phyloP scores from a whole-genome alignment of 202 grass and related monocot genomes.

The Eragrostis tef region DNA sequence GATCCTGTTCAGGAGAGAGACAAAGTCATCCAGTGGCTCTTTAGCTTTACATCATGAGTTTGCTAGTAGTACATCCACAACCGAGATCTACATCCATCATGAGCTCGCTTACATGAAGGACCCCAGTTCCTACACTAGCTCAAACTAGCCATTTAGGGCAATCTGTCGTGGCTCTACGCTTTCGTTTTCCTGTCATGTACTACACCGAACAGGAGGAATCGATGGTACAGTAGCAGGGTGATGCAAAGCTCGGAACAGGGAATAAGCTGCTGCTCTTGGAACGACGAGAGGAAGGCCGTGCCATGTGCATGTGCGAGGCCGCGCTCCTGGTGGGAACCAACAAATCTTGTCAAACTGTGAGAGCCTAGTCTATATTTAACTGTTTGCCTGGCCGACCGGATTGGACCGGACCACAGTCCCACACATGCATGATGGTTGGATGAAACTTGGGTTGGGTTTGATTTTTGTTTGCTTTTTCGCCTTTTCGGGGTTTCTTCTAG shows the following conservation, averaged over 20 bases:
- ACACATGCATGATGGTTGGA: not conserved
- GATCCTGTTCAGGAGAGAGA: too few relatives aligned
- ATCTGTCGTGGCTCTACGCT: constrained; percentile 8
- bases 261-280: constrained; percentile 7
- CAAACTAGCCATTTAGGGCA: not conserved
- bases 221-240: constrained; percentile 35
- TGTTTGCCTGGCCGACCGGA: constrained; percentile 50
- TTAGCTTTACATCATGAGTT: not conserved
- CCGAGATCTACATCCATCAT: not conserved
- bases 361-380: constrained; percentile 29
- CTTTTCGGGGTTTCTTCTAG: not conserved
- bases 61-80: not conserved
- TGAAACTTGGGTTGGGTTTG: not conserved
- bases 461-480: constrained; percentile 13
- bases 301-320: constrained; percentile 10
- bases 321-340: constrained; percentile 13
- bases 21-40: too few relatives aligned
- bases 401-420: constrained; percentile 39
- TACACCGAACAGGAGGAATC: constrained; percentile 36
- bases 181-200: constrained; percentile 18
- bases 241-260: constrained; percentile 12
- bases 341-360: constrained; percentile 45
- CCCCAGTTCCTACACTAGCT: not conserved
- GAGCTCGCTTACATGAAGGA: not conserved
- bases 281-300: not conserved